Base-by-base conservation (phyloP, 2,329 filamentous ascomycete genomes). In the Ceratocystiopsis minuta region DNA sequence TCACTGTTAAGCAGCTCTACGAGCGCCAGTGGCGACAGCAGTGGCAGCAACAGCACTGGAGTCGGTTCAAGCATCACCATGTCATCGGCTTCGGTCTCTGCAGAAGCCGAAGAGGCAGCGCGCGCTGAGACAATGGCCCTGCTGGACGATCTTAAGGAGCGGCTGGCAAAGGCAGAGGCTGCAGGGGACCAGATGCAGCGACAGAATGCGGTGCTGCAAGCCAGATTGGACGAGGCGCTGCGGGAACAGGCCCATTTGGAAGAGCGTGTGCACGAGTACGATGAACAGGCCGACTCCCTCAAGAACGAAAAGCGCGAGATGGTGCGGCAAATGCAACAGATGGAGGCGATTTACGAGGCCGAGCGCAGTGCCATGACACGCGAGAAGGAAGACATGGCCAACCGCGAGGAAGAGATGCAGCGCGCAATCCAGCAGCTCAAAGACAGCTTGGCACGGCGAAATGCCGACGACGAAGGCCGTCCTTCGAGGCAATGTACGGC, bases 311-410 rank as follows among this genome's bases (percentile, higher is more conserved):
- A 90, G 62, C 75, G 83, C 52, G 87, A 96, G 51, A 70, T 79
- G 43, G 74, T 78, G 28, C 75, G 86, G 48, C 80, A 92, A 59
- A 82, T 84, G 54, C 76, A 88, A 49, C 90, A 98, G 58, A 78
- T 95, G 64, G 87, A 95, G 60, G 77, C 78, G 49, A 87, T 92
- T 49, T 92, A 94, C 58, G 88, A 96, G 59, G 77, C 81, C 37
- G 90, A 98, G 61, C 75, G 85, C 48, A 83, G 79, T 54, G 76
- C 83, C 42, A 81, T 88, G 62, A 76, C 84, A 54, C 85, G 87
- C 60, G 88, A 96, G 59, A 90, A 92, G 63, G 87, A 95, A 50
- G 84, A 92, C 52, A 80, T 87, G 60, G 68, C 72, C 42, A 80
- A 79, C 51, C 72, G 79, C 44, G 86, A 95, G 56, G 86, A 94